Conservation (phyloP, 192 early-diverging fungal genomes). For the Backusella mclennaniae region DNA sequence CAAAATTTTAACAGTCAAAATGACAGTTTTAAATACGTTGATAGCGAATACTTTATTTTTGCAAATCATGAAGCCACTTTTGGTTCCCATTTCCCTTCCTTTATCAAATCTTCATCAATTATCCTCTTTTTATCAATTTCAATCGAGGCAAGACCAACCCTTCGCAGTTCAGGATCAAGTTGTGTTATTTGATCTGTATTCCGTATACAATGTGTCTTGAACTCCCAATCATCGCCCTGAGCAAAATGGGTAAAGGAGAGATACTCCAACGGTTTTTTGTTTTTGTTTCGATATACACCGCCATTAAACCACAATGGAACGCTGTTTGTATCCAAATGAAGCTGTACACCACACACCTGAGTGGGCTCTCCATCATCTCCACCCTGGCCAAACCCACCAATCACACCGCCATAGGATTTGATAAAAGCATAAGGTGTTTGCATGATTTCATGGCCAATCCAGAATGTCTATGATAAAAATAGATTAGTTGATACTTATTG, state of each 20-base stretch:
- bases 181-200: conserved; percentile 15
- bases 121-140: conserved; percentile 16
- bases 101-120: conserved; percentile 14
- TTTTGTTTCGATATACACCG: conserved; percentile 36
- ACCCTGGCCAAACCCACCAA: conserved; percentile 35
- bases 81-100: conserved; percentile 15
- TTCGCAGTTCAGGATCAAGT: neutral
- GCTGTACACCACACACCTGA: conserved; percentile 33
- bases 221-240: conserved; percentile 21
- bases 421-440: conserved; percentile 41
- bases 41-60: neutral
- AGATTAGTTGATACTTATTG: neutral
- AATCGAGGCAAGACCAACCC: neutral
- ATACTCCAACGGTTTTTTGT: conserved; percentile 8
- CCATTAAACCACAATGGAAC: conserved; percentile 41
- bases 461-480: conserved; percentile 42
- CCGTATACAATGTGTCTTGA: conserved; percentile 21
- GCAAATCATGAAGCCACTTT: neutral
- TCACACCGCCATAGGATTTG: conserved; percentile 35
- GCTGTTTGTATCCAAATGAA: conserved; percentile 26
- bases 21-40: too few relatives aligned
- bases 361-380: conserved; percentile 13
- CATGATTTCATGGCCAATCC: conserved; percentile 53
- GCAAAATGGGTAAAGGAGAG: conserved; percentile 29
- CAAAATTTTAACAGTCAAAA: too few relatives aligned